Percentiles rank a stretch among this genome's conserved stretches.
phyloP scores from a whole-genome alignment of 371 early-diverging fungal species.

The Encephalitozoon intestinalis region DNA sequence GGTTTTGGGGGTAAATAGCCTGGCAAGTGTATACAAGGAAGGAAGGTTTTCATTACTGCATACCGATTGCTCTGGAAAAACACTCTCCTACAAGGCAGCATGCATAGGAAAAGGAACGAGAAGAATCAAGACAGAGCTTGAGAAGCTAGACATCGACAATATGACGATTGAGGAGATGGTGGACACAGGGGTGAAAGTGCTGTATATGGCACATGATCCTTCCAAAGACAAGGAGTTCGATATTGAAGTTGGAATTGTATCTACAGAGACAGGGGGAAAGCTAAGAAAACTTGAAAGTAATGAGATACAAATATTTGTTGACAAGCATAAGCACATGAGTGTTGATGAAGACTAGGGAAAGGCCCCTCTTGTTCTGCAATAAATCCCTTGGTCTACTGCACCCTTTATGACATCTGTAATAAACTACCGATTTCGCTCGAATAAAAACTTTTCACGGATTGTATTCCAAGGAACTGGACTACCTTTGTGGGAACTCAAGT shows the following conservation, averaged over 20 bases:
- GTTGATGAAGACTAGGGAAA: constrained; percentile 38
- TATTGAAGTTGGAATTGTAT: constrained; percentile 49
- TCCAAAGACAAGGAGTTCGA: constrained; percentile 58
- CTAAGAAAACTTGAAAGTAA: constrained; percentile 30
- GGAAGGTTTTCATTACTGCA: constrained; percentile 34
- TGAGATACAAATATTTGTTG: constrained; percentile 31
- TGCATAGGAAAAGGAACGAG: constrained; percentile 57
- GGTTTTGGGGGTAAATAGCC: constrained; percentile 56
- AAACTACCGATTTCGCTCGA: constrained; percentile 58
- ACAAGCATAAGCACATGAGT: constrained; percentile 49
- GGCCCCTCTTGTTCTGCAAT: not conserved
- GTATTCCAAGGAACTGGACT: constrained; percentile 53
- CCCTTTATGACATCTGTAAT: constrained; percentile 47
- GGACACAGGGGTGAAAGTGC: constrained; percentile 49
- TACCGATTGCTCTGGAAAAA: constrained; percentile 50
- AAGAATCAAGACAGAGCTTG: constrained; percentile 60
- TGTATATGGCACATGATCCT: constrained; percentile 56
- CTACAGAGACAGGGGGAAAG: constrained; percentile 23
- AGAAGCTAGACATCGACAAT: constrained; percentile 53
- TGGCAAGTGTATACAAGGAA: constrained; percentile 38
- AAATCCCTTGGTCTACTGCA: not conserved
- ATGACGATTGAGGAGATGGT: constrained; percentile 46
- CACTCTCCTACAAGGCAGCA: constrained; percentile 39
- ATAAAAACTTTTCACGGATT: constrained; percentile 54
- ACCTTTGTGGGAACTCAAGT: constrained; percentile 60